A percentile compares a stretch with the other conserved stretches of the same genome.
Evolutionary conservation across 73 alveolate species (phyloP).

Genomic region (Tetrahymena borealis): DNA sequence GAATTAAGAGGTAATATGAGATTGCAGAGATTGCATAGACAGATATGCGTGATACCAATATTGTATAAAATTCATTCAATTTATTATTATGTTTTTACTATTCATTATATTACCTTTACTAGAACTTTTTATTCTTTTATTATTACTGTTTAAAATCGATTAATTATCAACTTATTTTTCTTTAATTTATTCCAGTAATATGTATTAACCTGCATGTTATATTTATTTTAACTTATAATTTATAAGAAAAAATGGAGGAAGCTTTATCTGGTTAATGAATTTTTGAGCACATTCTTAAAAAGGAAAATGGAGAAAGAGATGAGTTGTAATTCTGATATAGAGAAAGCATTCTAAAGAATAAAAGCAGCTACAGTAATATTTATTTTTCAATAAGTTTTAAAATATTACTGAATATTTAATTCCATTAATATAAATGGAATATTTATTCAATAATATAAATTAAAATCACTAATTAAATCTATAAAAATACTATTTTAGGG

Average conservation of each 20-base stretch:
- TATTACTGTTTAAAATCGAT: too few relatives aligned
- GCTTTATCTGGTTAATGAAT: neutral
- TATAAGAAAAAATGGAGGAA: neutral
- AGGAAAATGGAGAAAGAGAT: neutral
- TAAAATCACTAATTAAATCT: neutral
- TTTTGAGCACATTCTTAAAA: neutral
- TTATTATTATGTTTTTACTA: too few relatives aligned
- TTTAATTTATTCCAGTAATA: too few relatives aligned
- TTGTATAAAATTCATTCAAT: too few relatives aligned
- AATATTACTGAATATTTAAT: neutral
- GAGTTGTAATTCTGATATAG: neutral
- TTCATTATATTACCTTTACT: too few relatives aligned
- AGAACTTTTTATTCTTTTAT: too few relatives aligned
- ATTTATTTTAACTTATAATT: too few relatives aligned
- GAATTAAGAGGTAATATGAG: neutral
- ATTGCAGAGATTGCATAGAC: neutral
- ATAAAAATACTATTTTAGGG: neutral
- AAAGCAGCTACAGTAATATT: neutral
- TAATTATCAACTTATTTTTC: too few relatives aligned
- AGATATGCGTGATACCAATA: neutral
- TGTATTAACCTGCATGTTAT: too few relatives aligned
- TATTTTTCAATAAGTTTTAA: neutral
- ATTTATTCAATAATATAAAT: neutral
- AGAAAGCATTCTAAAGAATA: neutral
- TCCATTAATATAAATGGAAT: neutral